Percentiles rank a stretch among this genome's conserved stretches.
Evolutionary conservation across 2,329 filamentous ascomycete species (phyloP).

Genomic region (Sclerotinia nivalis): DNA sequence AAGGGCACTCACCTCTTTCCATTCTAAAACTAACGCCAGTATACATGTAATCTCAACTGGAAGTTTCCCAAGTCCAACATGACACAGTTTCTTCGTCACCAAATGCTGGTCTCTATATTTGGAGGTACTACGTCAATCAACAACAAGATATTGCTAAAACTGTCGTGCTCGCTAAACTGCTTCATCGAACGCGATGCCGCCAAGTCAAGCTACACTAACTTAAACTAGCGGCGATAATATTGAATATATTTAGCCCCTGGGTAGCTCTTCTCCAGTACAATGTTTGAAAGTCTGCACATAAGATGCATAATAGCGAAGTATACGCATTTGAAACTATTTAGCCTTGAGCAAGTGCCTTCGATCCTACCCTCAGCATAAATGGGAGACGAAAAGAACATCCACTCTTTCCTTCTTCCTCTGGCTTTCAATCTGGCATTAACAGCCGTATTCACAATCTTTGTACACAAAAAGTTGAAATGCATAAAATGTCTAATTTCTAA

Average conservation of each 20-base stretch:
- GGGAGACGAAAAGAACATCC: neutral
- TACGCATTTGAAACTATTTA: neutral
- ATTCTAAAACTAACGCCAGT: neutral
- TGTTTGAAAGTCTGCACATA: neutral
- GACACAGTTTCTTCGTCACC: neutral
- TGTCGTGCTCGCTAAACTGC: rapidly evolving
- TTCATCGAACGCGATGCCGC: neutral
- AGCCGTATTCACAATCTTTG: no score
- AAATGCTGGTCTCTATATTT: neutral
- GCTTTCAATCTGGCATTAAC: neutral
- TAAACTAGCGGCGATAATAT: neutral
- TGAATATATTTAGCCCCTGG: neutral
- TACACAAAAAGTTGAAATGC: neutral
- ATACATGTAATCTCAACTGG: neutral
- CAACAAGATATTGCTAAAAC: neutral
- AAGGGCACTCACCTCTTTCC: neutral
- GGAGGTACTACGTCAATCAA: neutral
- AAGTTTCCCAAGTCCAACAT: neutral
- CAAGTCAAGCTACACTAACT: neutral
- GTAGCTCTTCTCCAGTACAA: neutral
- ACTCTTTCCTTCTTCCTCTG: neutral
- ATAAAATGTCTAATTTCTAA: neutral
- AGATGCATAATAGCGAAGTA: neutral
- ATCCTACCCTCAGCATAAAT: neutral
- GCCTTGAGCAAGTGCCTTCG: no score